A percentile compares a stretch with the other conserved stretches of the same genome.
phyloP scores from a whole-genome alignment of 495 filamentous ascomycete species.

The Penicillium lagena region DNA sequence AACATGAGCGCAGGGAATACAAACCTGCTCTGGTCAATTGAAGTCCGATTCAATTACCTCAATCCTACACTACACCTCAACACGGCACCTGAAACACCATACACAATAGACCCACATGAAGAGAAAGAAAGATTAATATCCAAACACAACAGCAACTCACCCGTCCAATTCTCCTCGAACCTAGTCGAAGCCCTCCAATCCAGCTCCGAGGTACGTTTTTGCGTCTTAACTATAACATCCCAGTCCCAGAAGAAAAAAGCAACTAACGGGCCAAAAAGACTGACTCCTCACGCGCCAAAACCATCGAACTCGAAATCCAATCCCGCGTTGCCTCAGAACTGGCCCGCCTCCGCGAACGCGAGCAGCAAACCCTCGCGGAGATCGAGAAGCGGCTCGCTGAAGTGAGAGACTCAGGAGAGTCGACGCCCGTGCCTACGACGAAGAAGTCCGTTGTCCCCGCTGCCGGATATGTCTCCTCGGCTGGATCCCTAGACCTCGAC shows the following conservation, averaged over 20 bases:
- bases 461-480: constrained; percentile 24
- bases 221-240: neutral
- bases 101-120: too few relatives aligned
- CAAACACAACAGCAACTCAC: constrained; percentile 57
- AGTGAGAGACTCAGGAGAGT: constrained; percentile 23
- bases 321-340: constrained; percentile 81
- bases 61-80: too few relatives aligned
- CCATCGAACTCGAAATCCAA: constrained; percentile 84
- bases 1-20: too few relatives aligned
- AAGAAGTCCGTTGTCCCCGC: constrained; percentile 21
- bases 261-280: constrained; percentile 46
- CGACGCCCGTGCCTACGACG: constrained; percentile 22
- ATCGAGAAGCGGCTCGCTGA: constrained; percentile 50
- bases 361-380: constrained; percentile 48
- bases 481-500: constrained; percentile 40
- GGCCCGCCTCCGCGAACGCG: constrained; percentile 60
- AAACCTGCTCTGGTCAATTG: too few relatives aligned
- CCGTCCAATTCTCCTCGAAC: constrained; percentile 80
- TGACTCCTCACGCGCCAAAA: constrained; percentile 76
- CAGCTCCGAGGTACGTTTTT: constrained; percentile 68
- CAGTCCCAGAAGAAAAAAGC: constrained; percentile 4
- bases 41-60: too few relatives aligned
- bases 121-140: neutral
- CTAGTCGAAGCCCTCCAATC: constrained; percentile 75
- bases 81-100: too few relatives aligned